Evolutionary conservation across 352 stramenopile species (phyloP).

Genomic region (Phytophthora pluvialis): DNA sequence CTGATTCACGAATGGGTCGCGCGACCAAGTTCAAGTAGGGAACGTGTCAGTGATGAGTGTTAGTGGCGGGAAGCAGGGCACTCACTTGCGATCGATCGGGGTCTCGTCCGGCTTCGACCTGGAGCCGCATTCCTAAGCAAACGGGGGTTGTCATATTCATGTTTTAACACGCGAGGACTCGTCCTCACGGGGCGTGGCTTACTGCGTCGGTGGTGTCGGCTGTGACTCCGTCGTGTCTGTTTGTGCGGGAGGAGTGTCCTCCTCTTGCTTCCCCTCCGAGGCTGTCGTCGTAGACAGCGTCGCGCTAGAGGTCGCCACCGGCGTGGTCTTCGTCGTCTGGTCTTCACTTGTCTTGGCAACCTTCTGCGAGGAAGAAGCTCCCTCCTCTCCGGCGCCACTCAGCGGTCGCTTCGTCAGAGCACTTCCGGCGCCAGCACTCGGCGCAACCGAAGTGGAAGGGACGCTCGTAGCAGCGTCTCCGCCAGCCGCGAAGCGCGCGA

Average conservation of each 20-base stretch:
- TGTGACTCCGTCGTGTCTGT: constrained; percentile 29
- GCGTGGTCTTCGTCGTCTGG: constrained; percentile 35
- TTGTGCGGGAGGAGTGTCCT: constrained; percentile 33
- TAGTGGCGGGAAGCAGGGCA: not conserved
- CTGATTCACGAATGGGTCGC: constrained; percentile 12
- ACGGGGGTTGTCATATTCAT: constrained; percentile 25
- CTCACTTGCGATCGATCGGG: not conserved
- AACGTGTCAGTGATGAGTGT: constrained; percentile 17
- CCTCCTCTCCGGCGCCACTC: constrained; percentile 37
- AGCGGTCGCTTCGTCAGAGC: constrained; percentile 45
- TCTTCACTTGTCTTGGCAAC: constrained; percentile 51
- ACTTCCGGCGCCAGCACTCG: constrained; percentile 18
- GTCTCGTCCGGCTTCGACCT: not conserved
- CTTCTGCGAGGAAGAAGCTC: constrained; percentile 38
- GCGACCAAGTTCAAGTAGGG: constrained; percentile 14
- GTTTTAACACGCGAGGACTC: constrained; percentile 20
- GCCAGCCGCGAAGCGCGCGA: constrained; percentile 49
- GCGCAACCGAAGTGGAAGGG: not conserved
- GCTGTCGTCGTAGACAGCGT: constrained; percentile 15
- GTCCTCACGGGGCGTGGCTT: constrained; percentile 14
- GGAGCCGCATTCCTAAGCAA: constrained; percentile 20
- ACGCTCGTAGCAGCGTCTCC: constrained; percentile 20
- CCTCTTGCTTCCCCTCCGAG: constrained; percentile 43
- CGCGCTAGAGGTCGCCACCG: constrained; percentile 18
- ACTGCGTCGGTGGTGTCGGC: constrained; percentile 29